phyloP scores from a whole-genome alignment of 495 filamentous ascomycete genomes.

The Aspergillus mulundensis region DNA sequence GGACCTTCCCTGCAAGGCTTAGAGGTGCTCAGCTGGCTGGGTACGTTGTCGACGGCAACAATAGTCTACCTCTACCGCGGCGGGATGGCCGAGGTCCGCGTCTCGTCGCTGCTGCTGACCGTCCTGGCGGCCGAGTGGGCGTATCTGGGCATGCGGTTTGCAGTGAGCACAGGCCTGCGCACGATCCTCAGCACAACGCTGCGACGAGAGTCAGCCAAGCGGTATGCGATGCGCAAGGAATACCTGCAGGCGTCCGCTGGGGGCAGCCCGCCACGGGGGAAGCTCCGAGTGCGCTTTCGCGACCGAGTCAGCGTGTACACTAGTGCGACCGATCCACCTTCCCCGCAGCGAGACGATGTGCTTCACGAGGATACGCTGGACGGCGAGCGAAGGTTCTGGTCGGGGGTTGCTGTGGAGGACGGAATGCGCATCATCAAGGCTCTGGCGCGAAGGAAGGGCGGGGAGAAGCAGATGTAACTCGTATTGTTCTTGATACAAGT shows the following conservation, averaged over 20 bases:
- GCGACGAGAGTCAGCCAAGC: constrained; percentile 67
- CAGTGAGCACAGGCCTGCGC: constrained; percentile 59
- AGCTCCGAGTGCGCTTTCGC: constrained; percentile 36
- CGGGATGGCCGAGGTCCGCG: constrained; percentile 56
- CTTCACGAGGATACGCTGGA: constrained; percentile 26
- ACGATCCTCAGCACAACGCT: constrained; percentile 76
- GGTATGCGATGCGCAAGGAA: constrained; percentile 66
- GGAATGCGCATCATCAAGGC: constrained; percentile 3
- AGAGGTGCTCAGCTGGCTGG: constrained; percentile 85
- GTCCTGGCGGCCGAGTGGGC: constrained; percentile 80
- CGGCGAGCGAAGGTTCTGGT: constrained; percentile 35
- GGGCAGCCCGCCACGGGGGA: constrained; percentile 18
- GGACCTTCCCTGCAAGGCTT: constrained; percentile 85
- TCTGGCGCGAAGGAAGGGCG: background rate
- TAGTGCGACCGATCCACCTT: constrained; percentile 6
- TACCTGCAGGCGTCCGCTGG: constrained; percentile 46
- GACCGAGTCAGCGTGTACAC: constrained; percentile 38
- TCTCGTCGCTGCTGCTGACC: constrained; percentile 70
- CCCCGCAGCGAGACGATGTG: constrained; percentile 11
- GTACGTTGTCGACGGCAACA: constrained; percentile 76
- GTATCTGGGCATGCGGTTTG: constrained; percentile 67
- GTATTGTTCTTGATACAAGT: too few species aligned
- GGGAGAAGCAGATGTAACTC: background rate
- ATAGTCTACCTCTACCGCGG: constrained; percentile 82
- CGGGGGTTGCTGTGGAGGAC: background rate